Evolutionary conservation across 257 asterid species (phyloP).

Genomic region (Penstemon eatonii): DNA sequence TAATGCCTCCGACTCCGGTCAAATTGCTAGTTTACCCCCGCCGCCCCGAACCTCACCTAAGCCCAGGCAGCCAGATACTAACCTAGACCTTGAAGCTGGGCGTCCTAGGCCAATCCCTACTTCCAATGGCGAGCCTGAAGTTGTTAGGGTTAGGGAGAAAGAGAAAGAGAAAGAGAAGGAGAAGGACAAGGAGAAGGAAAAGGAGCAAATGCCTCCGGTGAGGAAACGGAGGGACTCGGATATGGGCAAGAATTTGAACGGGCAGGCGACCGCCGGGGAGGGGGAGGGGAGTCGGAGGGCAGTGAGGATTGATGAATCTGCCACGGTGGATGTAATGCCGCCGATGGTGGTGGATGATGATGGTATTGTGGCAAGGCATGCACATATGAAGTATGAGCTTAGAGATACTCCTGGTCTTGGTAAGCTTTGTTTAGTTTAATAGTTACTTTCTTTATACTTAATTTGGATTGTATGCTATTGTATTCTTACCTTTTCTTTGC

Average conservation of each 20-base stretch:
- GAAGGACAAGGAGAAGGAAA: conserved; percentile 42
- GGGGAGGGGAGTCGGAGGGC: conserved; percentile 48
- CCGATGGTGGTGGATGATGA: conserved; percentile 75
- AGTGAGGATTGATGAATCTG: conserved; percentile 54
- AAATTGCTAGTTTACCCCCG: conserved; percentile 44
- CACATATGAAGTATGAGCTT: conserved; percentile 90
- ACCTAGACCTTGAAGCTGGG: conserved; percentile 73
- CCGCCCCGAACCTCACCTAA: conserved; percentile 36
- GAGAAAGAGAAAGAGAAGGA: conserved; percentile 39
- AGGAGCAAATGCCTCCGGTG: conserved; percentile 52
- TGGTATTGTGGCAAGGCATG: conserved; percentile 61
- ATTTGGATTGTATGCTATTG: conserved; percentile 12
- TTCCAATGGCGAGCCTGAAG: conserved; percentile 60
- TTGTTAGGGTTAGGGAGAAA: conserved; percentile 24
- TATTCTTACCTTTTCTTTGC: conserved; percentile 12
- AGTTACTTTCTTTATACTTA: background rate
- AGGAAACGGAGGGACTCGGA: conserved; percentile 88
- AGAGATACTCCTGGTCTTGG: conserved; percentile 94
- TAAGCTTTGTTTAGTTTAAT: conserved; percentile 37
- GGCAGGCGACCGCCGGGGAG: conserved; percentile 43
- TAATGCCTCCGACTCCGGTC: conserved; percentile 76
- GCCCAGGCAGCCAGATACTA: conserved; percentile 39
- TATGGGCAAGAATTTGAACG: conserved; percentile 62
- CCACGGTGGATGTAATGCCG: conserved; percentile 49
- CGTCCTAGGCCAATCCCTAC: conserved; percentile 52